phyloP scores from a whole-genome alignment of 108 stramenopile genomes.

The Conticribra weissflogii region DNA sequence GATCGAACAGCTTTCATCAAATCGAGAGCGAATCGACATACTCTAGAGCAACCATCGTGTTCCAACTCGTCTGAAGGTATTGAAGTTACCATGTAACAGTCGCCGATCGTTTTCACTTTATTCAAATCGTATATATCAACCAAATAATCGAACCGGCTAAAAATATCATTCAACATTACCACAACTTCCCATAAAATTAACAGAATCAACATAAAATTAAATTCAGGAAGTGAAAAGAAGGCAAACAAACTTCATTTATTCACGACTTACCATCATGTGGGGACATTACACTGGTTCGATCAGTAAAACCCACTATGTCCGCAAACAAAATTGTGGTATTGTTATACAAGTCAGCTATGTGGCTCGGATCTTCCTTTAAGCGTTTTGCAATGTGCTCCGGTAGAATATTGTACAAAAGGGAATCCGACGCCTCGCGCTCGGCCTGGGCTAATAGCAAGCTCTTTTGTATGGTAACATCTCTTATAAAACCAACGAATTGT shows the following conservation, averaged over 20 bases:
- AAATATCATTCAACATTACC: slow-evolving; percentile 53
- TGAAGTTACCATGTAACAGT: slow-evolving; percentile 65
- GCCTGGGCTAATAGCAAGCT: slow-evolving; percentile 36
- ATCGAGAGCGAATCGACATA: slow-evolving; percentile 61
- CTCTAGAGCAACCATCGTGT: slow-evolving; percentile 45
- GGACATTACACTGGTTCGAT: slow-evolving; percentile 36
- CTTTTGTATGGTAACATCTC: slow-evolving; percentile 51
- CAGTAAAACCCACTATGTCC: slow-evolving; percentile 69
- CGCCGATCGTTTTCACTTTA: slow-evolving; percentile 74
- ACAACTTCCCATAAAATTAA: slow-evolving; percentile 50
- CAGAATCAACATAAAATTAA: neutral
- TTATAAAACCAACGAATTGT: slow-evolving; percentile 40
- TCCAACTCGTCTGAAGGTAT: slow-evolving; percentile 48
- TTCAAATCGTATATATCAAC: slow-evolving; percentile 54
- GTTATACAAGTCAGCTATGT: slow-evolving; percentile 64
- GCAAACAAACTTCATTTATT: too few species aligned
- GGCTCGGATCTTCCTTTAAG: slow-evolving; percentile 52
- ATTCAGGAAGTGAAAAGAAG: neutral
- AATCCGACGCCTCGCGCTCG: slow-evolving; percentile 47
- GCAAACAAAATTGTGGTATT: slow-evolving; percentile 62
- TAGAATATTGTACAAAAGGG: slow-evolving; percentile 53
- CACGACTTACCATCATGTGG: slow-evolving; percentile 45
- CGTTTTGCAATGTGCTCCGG: slow-evolving; percentile 56
- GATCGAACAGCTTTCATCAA: slow-evolving; percentile 43
- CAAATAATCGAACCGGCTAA: slow-evolving; percentile 51